phyloP scores from a whole-genome alignment of 352 stramenopile species.

The Phytophthora capsici region DNA sequence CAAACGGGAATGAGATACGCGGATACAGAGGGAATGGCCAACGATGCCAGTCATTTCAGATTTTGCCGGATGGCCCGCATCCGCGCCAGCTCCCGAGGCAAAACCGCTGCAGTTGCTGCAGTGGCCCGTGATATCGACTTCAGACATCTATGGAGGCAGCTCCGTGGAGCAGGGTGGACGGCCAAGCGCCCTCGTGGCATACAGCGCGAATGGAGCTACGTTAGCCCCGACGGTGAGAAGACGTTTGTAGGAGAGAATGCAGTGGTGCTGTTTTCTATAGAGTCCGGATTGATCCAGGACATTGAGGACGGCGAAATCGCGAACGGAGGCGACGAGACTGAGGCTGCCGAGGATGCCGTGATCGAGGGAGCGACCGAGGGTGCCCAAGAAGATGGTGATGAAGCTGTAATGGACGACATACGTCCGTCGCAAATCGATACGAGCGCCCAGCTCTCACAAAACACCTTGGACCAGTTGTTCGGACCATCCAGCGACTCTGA shows the following conservation, averaged over 20 bases:
- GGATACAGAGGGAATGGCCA: no score
- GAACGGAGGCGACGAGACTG: no score
- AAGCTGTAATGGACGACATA: no score
- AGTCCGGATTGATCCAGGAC: neutral
- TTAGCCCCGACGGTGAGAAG: neutral
- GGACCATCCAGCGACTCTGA: slow-evolving; percentile 8
- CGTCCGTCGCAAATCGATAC: no score
- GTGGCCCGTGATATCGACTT: slow-evolving; percentile 20
- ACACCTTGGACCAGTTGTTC: neutral
- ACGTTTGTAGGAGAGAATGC: slow-evolving; percentile 12
- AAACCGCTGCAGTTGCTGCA: slow-evolving; percentile 5
- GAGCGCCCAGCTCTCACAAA: no score
- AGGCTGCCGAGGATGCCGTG: no score
- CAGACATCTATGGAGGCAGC: slow-evolving; percentile 16
- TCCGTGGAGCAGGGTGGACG: slow-evolving; percentile 13
- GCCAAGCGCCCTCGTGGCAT: slow-evolving; percentile 7
- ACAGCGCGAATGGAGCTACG: no score
- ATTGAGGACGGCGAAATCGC: neutral
- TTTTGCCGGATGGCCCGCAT: no score
- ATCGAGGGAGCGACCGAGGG: neutral
- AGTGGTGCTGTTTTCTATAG: slow-evolving; percentile 2
- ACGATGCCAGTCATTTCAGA: no score
- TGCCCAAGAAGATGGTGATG: no score
- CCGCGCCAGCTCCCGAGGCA: slow-evolving; percentile 2
- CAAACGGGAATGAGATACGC: no score